Evolutionary conservation across 2,329 filamentous ascomycete genomes (phyloP).

Genomic region (Akanthomyces muscarius): DNA sequence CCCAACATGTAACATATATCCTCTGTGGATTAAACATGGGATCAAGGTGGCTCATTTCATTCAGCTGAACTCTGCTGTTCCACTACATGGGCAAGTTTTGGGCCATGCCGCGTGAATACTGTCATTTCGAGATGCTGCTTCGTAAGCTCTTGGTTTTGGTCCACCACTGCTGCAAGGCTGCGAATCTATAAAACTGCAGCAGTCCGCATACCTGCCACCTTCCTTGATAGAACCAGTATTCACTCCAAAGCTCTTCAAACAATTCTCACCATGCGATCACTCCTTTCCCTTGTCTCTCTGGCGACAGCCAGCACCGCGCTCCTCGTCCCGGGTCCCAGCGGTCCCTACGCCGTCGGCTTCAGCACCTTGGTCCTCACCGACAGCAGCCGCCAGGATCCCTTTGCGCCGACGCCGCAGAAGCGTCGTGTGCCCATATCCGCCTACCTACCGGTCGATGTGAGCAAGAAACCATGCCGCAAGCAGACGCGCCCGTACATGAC

Average conservation of each 20-base stretch:
- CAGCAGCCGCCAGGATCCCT: constrained; percentile 29
- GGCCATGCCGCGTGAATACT: not conserved
- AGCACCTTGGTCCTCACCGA: constrained; percentile 29
- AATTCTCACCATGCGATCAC: constrained; percentile 21
- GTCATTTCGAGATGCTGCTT: not conserved
- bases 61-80: not conserved
- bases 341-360: constrained; percentile 29
- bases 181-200: not conserved
- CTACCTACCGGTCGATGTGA: constrained; percentile 29
- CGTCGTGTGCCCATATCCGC: constrained; percentile 29
- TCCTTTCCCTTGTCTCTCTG: constrained; percentile 20
- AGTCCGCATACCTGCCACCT: not conserved
- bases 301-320: constrained; percentile 22
- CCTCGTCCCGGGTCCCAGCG: constrained; percentile 27
- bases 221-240: not conserved
- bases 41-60: not conserved
- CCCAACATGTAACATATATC: not conserved
- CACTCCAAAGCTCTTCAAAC: not conserved
- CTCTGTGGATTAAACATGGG: not conserved
- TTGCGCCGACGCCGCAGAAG: constrained; percentile 25
- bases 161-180: not conserved
- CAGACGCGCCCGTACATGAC: constrained; percentile 32
- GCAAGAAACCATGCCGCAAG: constrained; percentile 21
- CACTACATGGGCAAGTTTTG: not conserved
- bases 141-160: not conserved